Percentiles rank a stretch among this genome's conserved stretches.
Evolutionary conservation across 164 flowering plant species (phyloP).

Genomic region (Chimonanthus praecox): DNA sequence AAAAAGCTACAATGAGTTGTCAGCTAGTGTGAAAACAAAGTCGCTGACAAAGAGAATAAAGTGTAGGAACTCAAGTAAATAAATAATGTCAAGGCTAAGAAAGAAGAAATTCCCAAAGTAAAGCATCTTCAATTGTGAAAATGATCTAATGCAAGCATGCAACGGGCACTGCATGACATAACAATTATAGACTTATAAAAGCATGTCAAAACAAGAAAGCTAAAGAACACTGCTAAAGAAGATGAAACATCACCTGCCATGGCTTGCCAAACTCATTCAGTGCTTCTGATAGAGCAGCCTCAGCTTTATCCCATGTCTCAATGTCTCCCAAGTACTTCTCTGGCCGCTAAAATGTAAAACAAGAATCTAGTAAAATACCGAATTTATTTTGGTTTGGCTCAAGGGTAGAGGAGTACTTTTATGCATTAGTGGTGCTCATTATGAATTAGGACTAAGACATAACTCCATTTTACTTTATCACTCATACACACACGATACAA

Average conservation of each 20-base stretch:
- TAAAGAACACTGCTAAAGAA: not conserved
- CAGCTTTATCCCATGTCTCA: conserved; percentile 89
- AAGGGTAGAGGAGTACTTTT: not conserved
- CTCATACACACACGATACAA: too few species aligned
- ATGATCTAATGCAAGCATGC: too few species aligned
- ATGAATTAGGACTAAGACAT: not conserved
- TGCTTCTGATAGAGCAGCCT: conserved; percentile 80
- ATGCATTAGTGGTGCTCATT: not conserved
- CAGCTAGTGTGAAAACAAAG: too few species aligned
- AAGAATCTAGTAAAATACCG: not conserved
- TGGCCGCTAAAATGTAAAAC: conserved; percentile 55
- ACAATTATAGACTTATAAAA: too few species aligned
- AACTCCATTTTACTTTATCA: not conserved
- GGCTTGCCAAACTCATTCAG: conserved; percentile 80
- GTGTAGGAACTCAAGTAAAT: too few species aligned
- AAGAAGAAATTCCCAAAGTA: too few species aligned
- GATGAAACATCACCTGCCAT: conserved; percentile 62
- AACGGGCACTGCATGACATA: too few species aligned
- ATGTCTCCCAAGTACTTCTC: conserved; percentile 85
- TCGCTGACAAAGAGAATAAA: too few species aligned
- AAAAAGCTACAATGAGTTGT: too few species aligned
- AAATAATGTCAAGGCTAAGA: too few species aligned
- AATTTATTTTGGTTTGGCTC: not conserved
- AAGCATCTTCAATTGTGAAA: too few species aligned
- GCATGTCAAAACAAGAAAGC: not conserved